Evolutionary conservation across 352 stramenopile species (phyloP).

Genomic region (Globisporangium sylvaticum): DNA sequence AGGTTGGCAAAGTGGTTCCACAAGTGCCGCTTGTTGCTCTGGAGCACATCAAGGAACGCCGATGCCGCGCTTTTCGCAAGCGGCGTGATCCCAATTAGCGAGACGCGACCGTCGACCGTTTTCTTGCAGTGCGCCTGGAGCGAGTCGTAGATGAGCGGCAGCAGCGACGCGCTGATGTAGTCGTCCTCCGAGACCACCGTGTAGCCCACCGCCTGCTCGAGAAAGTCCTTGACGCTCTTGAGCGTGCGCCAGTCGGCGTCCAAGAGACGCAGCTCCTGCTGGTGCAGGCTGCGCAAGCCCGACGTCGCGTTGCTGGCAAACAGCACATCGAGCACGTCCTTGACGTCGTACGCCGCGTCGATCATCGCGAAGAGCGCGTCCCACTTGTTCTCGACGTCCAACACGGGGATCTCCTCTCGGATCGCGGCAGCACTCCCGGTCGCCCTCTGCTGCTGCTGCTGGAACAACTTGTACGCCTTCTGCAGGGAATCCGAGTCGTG

Average conservation of each 20-base stretch:
- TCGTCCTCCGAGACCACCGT: slow-evolving; percentile 4
- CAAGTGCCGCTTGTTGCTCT: slow-evolving; percentile 1
- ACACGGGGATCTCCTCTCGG: background rate
- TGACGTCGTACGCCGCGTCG: slow-evolving; percentile 5
- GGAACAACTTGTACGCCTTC: background rate
- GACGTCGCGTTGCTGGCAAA: slow-evolving; percentile 2
- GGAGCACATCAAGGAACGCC: background rate
- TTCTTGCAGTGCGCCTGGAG: slow-evolving; percentile 14
- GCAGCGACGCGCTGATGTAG: slow-evolving; percentile 9
- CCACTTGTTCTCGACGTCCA: slow-evolving; percentile 9
- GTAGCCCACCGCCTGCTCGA: background rate
- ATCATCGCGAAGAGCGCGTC: slow-evolving; percentile 10
- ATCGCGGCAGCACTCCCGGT: background rate
- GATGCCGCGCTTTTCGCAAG: background rate
- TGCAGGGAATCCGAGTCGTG: slow-evolving; percentile 6
- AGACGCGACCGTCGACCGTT: background rate
- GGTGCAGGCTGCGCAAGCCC: background rate
- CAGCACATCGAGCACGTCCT: slow-evolving; percentile 4
- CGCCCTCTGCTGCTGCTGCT: background rate
- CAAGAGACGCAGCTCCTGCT: background rate
- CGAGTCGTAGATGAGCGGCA: slow-evolving; percentile 16
- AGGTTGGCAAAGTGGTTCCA: slow-evolving; percentile 11
- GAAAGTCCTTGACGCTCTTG: slow-evolving; percentile 11
- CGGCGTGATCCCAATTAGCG: background rate
- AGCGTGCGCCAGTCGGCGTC: slow-evolving; percentile 9